Conservation (phyloP, 352 stramenopile genomes). For the Phytophthora lateralis region DNA sequence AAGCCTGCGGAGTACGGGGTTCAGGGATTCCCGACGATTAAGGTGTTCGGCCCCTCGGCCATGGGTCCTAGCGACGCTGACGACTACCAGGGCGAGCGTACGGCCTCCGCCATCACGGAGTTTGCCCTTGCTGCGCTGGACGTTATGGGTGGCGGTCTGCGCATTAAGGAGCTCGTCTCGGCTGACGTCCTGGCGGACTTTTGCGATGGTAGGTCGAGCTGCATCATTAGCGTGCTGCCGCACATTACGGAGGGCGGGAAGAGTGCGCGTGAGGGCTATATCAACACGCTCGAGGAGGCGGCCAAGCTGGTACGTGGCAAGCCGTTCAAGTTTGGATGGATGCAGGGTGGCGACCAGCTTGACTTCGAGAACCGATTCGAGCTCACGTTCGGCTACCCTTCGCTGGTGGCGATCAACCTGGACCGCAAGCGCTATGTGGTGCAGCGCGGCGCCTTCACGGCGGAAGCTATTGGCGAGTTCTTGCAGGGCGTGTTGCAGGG, state of each 20-base stretch:
- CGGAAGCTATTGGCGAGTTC: slow-evolving; percentile 74
- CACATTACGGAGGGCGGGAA: slow-evolving; percentile 91
- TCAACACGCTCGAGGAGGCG: slow-evolving; percentile 79
- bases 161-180: slow-evolving; percentile 84
- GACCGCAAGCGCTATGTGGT: slow-evolving; percentile 87
- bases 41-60: slow-evolving; percentile 90
- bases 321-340: slow-evolving; percentile 92
- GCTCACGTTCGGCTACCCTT: slow-evolving; percentile 92
- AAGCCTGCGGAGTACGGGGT: slow-evolving; percentile 90
- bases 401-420: slow-evolving; percentile 88
- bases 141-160: slow-evolving; percentile 67
- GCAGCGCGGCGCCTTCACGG: slow-evolving; percentile 75
- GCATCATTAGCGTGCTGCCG: slow-evolving; percentile 88
- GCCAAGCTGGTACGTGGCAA: slow-evolving; percentile 90
- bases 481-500: slow-evolving; percentile 76
- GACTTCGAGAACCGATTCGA: slow-evolving; percentile 86
- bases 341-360: slow-evolving; percentile 87
- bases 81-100: slow-evolving; percentile 90
- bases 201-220: slow-evolving; percentile 90
- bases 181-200: slow-evolving; percentile 70
- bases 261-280: slow-evolving; percentile 78
- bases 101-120: slow-evolving; percentile 79
- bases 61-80: slow-evolving; percentile 58
- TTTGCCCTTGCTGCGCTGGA: slow-evolving; percentile 82
- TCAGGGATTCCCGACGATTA: slow-evolving; percentile 95